Evolutionary conservation across 2,329 filamentous ascomycete genomes (phyloP).

Genomic region (Fusarium domesticum): DNA sequence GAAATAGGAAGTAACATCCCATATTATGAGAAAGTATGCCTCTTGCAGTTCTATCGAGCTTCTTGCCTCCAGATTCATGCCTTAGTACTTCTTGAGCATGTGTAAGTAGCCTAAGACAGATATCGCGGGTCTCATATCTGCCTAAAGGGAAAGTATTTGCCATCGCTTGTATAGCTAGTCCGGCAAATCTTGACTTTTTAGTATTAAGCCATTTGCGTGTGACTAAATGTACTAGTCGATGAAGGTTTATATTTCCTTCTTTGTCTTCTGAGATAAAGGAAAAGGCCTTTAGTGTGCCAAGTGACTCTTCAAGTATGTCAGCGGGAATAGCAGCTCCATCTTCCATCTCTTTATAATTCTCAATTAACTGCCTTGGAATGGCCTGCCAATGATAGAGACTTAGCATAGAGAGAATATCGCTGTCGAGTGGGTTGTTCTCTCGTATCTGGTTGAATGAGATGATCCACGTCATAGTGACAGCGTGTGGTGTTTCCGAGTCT

Average conservation of each 20-base stretch:
- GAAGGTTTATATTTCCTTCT: conserved; percentile 26
- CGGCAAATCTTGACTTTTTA: background rate
- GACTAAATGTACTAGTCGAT: conserved; percentile 33
- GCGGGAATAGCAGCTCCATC: too few species aligned
- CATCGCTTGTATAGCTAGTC: conserved; percentile 10
- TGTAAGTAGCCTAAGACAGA: too few species aligned
- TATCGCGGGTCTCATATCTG: too few species aligned
- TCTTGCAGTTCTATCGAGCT: too few species aligned
- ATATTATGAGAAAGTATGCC: too few species aligned
- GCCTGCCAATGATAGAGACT: conserved; percentile 31
- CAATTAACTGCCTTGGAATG: conserved; percentile 26
- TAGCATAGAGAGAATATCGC: conserved; percentile 34
- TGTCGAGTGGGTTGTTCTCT: conserved; percentile 20
- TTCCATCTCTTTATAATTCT: too few species aligned
- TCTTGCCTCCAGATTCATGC: too few species aligned
- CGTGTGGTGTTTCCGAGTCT: conserved; percentile 25
- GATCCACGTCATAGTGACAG: conserved; percentile 34
- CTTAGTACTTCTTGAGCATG: too few species aligned
- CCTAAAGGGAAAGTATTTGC: conserved; percentile 5
- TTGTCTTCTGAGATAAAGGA: too few species aligned
- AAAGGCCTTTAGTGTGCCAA: too few species aligned
- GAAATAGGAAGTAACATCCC: too few species aligned
- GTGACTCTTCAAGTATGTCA: too few species aligned
- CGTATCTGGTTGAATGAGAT: conserved; percentile 36
- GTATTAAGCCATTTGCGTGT: conserved; percentile 30